phyloP scores from a whole-genome alignment of 192 early-diverging fungal species.

The Mortierella alpina region DNA sequence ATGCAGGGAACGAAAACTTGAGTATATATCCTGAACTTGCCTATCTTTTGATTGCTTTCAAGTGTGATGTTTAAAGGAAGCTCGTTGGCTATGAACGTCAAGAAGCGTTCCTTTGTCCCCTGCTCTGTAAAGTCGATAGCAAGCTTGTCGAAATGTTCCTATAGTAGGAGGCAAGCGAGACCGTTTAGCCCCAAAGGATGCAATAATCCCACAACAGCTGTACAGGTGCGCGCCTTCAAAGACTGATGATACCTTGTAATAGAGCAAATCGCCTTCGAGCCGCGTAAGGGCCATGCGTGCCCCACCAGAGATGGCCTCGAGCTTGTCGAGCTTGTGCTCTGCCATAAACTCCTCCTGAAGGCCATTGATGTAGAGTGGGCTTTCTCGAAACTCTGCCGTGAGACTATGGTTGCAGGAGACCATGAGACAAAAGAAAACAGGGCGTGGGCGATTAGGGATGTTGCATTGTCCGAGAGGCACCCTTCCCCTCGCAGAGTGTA shows the following conservation, averaged over 20 bases:
- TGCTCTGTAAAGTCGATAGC: constrained; percentile 36
- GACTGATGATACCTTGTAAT: constrained; percentile 22
- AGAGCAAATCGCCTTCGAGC: constrained; percentile 32
- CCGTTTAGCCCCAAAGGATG: background rate
- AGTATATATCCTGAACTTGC: background rate
- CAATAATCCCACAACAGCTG: background rate
- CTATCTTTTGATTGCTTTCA: constrained; percentile 27
- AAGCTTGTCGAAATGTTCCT: constrained; percentile 44
- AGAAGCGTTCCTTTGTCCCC: constrained; percentile 38
- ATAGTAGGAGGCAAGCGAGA: background rate
- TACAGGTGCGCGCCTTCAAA: too few species aligned
- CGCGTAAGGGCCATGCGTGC: constrained; percentile 25
- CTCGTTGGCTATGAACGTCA: constrained; percentile 25
- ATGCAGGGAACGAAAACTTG: too few species aligned
- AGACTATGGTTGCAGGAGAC: constrained; percentile 6
- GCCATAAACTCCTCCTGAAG: constrained; percentile 39
- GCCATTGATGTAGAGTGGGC: constrained; percentile 40
- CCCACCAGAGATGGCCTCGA: constrained; percentile 43
- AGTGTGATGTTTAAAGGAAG: constrained; percentile 28
- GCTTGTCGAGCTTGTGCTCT: constrained; percentile 25
- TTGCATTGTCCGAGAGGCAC: background rate
- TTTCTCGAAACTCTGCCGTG: constrained; percentile 24
- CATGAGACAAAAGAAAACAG: background rate
- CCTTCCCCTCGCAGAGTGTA: background rate
- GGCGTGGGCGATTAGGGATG: too few species aligned